Percentiles rank a stretch among this genome's conserved stretches.
These are phyloP conservation scores for Gonapodya prolifera DNA, from an alignment of 192 early-diverging fungal genomes.

Conservation along the genomic window DNA sequence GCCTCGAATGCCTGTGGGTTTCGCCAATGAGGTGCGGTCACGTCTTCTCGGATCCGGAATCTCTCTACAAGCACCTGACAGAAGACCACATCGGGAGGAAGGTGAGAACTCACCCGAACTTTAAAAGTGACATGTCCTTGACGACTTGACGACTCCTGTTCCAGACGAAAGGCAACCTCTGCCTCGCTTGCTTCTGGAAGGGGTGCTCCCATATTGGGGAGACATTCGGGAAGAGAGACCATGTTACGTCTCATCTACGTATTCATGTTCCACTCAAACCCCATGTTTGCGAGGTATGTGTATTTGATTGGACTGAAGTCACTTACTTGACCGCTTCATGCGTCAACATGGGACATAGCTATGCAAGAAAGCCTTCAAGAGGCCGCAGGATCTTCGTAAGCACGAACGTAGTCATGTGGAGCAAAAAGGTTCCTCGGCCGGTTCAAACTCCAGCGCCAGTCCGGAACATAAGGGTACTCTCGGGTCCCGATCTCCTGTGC, in stretches of 20 bases:
- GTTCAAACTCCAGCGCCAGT: not conserved
- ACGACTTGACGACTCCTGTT: not conserved
- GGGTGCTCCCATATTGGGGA: conserved; percentile 42
- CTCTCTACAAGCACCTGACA: conserved; percentile 73
- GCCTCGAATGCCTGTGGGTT: not conserved
- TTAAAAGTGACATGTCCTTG: not conserved
- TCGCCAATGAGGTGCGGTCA: conserved; percentile 6
- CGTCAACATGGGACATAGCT: conserved; percentile 17
- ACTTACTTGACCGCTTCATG: not conserved
- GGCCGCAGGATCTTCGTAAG: conserved; percentile 92
- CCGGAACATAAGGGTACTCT: not conserved
- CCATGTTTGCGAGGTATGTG: conserved; percentile 55
- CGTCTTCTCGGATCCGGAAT: conserved; percentile 62
- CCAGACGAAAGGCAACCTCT: conserved; percentile 63
- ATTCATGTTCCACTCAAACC: conserved; percentile 90
- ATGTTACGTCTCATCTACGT: conserved; percentile 92
- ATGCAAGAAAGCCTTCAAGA: conserved; percentile 78
- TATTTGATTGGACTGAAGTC: not conserved
- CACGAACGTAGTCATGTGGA: conserved; percentile 73
- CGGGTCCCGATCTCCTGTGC: not conserved
- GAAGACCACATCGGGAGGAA: conserved; percentile 87
- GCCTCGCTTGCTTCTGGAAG: conserved; percentile 80
- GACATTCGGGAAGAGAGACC: conserved; percentile 72
- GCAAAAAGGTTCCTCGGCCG: not conserved
- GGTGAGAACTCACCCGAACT: too few relatives aligned